Evolutionary conservation across 371 early-diverging fungal genomes (phyloP).

Genomic region (Mucor indicus): DNA sequence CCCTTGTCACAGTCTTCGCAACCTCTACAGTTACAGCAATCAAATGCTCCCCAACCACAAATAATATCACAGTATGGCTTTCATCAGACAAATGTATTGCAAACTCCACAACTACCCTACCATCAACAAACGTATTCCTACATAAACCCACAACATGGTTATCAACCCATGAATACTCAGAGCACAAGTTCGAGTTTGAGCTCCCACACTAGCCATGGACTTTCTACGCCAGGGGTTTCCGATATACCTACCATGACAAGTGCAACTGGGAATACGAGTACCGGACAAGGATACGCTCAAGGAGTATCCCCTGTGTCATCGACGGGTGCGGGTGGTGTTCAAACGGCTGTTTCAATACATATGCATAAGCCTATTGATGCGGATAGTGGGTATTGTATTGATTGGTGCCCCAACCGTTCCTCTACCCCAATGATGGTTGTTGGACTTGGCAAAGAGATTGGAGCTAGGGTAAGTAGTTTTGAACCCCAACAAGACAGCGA

Average conservation of each 20-base stretch:
- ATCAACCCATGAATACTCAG: constrained; percentile 28
- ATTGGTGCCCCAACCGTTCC: constrained; percentile 88
- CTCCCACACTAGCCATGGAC: constrained; percentile 31
- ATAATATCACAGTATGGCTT: not conserved
- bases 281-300: constrained; percentile 3
- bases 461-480: constrained; percentile 66
- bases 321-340: constrained; percentile 11
- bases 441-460: constrained; percentile 81
- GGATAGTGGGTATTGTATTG: constrained; percentile 70
- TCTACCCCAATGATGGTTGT: constrained; percentile 81
- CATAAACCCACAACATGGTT: not conserved
- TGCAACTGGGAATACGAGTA: not conserved
- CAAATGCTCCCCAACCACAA: no score
- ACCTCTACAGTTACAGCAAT: not conserved
- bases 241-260: constrained; percentile 13
- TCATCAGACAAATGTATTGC: constrained; percentile 3
- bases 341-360: constrained; percentile 2
- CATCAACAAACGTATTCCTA: not conserved
- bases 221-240: constrained; percentile 31
- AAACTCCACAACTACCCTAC: constrained; percentile 2
- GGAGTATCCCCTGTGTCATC: constrained; percentile 27
- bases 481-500: no score
- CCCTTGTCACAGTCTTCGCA: constrained; percentile 2
- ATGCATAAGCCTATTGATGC: constrained; percentile 43
- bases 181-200: constrained; percentile 37